Base-by-base conservation (phyloP, 345 rosid species). In the Durio zibethinus region DNA sequence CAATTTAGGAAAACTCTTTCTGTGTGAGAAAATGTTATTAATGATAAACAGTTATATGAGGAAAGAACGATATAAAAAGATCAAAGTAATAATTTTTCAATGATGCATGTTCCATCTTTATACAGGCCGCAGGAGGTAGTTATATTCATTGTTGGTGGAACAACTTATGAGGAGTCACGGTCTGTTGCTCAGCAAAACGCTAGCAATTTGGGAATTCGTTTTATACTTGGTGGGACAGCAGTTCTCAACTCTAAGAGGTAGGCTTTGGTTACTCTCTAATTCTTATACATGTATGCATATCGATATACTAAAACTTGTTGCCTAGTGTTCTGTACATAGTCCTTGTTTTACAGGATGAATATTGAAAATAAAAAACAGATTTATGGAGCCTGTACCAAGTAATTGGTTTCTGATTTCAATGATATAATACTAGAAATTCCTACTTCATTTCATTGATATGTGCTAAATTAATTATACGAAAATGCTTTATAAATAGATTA, bases 121-220 rank as follows among this genome's bases (percentile, higher is more conserved):
- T 48, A 48, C 93, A 96, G 99, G 88, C 95, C 94, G 31, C 99
- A 90, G 79, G 99, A 96, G 72, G 98, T 94, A 81, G 77, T 94
- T 70, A 87, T 96, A 45, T 96, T 96, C 80, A 77, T 96, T 85
- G 95, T 96, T 45, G 99, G 99, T 25, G 99, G 99, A 67, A 94
- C 98, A 72, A 96, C 98, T 15, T 94, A 94, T 74, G 99, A 93
- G 85, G 99, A 96, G 82, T 87, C 99, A 5, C 97, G 95, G 12
- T 81, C 87, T 61, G 93, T 94, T 80, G 93, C 98, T 69, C 81
- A 90, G 43, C 97, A 86, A 75, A 96, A 96, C 76, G 92, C 94
- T 36, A 88, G 83, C 81, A 92, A 88, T 85, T 72, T 91, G 21
- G 98, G 98, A 71, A 80, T 92, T 83, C 97, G 97, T 65, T 96